A percentile compares a stretch with the other conserved stretches of the same genome.
Evolutionary conservation across 352 stramenopile species (phyloP).

Genomic region (Phytophthora uliginosa): DNA sequence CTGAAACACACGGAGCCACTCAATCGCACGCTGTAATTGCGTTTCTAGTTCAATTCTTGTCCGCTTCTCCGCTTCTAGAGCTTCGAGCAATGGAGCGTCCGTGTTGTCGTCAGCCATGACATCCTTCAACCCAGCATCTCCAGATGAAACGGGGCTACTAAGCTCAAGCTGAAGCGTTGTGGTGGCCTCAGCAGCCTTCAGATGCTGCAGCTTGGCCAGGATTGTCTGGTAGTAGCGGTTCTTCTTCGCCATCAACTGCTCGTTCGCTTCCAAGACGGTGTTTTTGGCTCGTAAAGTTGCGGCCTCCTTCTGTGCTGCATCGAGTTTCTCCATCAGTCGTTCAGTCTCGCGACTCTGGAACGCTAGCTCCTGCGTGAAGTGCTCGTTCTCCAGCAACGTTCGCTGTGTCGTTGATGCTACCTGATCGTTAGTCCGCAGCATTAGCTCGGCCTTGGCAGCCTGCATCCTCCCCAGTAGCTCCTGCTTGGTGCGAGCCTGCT

Average conservation of each 20-base stretch:
- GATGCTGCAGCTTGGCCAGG: conserved; percentile 58
- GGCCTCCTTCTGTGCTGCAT: conserved; percentile 57
- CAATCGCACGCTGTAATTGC: conserved; percentile 42
- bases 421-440: conserved; percentile 72
- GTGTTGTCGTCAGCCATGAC: not conserved
- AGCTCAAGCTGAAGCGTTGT: conserved; percentile 18
- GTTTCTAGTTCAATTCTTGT: conserved; percentile 40
- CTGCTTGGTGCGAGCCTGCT: conserved; percentile 77
- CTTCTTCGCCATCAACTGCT: conserved; percentile 69
- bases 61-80: conserved; percentile 13
- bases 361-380: conserved; percentile 77
- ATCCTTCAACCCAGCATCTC: conserved; percentile 9
- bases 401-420: conserved; percentile 77
- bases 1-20: conserved; percentile 66
- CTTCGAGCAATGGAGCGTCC: not conserved
- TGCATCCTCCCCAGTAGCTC: conserved; percentile 70
- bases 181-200: not conserved
- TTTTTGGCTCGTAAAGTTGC: conserved; percentile 55
- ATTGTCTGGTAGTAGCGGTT: conserved; percentile 82
- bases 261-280: conserved; percentile 62
- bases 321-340: conserved; percentile 60
- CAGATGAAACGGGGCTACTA: not conserved
- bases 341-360: conserved; percentile 83
- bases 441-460: conserved; percentile 63
- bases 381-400: conserved; percentile 86